A percentile compares a stretch with the other conserved stretches of the same genome.
These are phyloP conservation scores for Amborella trichopoda DNA, from an alignment of 164 flowering plant genomes.

Conservation along the genomic window DNA sequence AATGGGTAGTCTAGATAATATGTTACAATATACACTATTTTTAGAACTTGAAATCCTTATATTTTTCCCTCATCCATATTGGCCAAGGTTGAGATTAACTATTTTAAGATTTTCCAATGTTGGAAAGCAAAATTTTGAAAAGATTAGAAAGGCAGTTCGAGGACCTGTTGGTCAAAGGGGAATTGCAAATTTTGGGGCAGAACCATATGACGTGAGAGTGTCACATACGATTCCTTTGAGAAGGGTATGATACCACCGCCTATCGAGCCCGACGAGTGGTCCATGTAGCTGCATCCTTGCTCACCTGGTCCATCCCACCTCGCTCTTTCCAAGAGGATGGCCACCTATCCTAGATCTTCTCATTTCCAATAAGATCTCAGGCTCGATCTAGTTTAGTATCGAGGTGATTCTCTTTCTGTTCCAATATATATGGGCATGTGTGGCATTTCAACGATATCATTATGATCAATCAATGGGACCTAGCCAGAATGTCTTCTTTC, in stretches of 20 bases:
- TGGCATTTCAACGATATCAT: slow-evolving; percentile 14
- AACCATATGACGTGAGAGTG: not conserved
- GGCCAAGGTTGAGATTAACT: no score
- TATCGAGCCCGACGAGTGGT: slow-evolving; percentile 15
- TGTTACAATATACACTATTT: no score
- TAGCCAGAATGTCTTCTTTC: slow-evolving; percentile 11
- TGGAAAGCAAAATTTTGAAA: no score
- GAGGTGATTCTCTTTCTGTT: slow-evolving; percentile 1
- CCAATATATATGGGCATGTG: slow-evolving; percentile 11
- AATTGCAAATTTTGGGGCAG: not conserved
- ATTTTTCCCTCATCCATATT: no score
- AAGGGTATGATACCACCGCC: slow-evolving; percentile 9
- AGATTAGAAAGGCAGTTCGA: no score
- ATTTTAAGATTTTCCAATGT: no score
- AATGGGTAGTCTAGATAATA: no score
- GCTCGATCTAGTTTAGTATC: not conserved
- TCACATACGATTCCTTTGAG: slow-evolving; percentile 3
- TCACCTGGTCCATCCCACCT: slow-evolving; percentile 4
- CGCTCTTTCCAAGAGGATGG: slow-evolving; percentile 10
- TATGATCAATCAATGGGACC: slow-evolving; percentile 17
- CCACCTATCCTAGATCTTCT: slow-evolving; percentile 13
- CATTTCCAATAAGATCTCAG: slow-evolving; percentile 19
- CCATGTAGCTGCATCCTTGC: slow-evolving; percentile 8
- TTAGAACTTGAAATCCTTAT: no score
- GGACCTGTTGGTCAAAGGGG: not conserved